Conservation (phyloP, 2,329 filamentous ascomycete species). For the Microdochium bolleyi region DNA sequence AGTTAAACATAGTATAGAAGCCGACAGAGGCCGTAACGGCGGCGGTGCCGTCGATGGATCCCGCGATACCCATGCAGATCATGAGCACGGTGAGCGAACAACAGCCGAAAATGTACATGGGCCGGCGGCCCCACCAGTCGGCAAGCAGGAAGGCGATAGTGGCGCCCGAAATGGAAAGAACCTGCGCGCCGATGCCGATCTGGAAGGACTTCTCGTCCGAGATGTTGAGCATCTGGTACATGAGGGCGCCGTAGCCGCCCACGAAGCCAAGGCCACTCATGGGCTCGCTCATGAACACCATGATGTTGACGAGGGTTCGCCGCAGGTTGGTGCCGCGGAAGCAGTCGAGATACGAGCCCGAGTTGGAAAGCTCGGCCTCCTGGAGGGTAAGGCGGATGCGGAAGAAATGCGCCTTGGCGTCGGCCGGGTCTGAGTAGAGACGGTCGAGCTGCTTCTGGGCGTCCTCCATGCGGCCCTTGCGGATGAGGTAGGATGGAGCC, state of each 20-base stretch:
- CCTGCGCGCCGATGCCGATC: conserved; percentile 19
- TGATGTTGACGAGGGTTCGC: conserved; percentile 40
- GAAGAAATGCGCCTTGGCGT: conserved; percentile 9
- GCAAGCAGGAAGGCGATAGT: conserved; percentile 16
- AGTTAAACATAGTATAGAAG: conserved; percentile 24
- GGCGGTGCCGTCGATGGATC: conserved; percentile 14
- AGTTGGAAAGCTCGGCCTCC: conserved; percentile 8
- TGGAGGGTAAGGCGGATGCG: conserved; percentile 11
- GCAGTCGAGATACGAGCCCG: neutral
- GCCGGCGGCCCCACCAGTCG: conserved; percentile 27
- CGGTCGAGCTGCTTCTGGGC: conserved; percentile 23
- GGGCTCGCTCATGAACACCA: conserved; percentile 12
- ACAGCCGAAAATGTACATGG: conserved; percentile 37
- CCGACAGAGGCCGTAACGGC: conserved; percentile 24
- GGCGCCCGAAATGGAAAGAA: conserved; percentile 17
- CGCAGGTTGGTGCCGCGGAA: conserved; percentile 31
- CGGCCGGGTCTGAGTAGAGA: conserved; percentile 15
- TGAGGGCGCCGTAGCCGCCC: conserved; percentile 29
- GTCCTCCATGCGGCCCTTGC: conserved; percentile 20
- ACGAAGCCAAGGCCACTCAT: conserved; percentile 28
- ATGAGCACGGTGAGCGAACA: conserved; percentile 33
- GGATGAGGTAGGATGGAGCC: conserved; percentile 30
- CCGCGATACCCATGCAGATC: conserved; percentile 32
- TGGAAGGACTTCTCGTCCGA: conserved; percentile 13
- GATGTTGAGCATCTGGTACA: conserved; percentile 35